Evolutionary conservation across 2,329 filamentous ascomycete genomes (phyloP), one percentile per base, ranked within the genome.

Genomic region (Fusarium cyanostomum): DNA sequence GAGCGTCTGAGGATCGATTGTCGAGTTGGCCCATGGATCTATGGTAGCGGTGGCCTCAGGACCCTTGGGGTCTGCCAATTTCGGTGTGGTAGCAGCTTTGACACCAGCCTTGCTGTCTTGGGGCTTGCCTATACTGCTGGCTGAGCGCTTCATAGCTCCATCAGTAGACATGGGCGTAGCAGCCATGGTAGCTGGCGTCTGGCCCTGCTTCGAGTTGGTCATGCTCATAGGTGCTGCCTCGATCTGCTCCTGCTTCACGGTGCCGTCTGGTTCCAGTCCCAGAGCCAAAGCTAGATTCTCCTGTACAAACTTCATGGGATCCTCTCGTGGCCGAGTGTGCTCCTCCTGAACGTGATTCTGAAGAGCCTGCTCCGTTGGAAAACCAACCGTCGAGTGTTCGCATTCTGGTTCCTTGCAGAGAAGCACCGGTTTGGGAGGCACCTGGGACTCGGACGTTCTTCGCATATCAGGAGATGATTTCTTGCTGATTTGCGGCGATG

Each of bases 341-440:
- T 88, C 86, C 54, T 88, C 83, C n/a, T 84, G 78, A 8, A 81
- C 73, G 67, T 89, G 87, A 10, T 74, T 70, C 51, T 81, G 80
- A 44, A 82, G 77, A 11, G 81, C 80, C 63, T 87, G 84, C 61
- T 88, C 83, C 7, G 75, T 85, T 3, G 80, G 68, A 64, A 88
- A 89, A 0, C 80, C 82, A 11, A 78, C 74, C 3, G 69, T 71
- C 8, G 81, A 79, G 62, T 78, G 77, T 26, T 87, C 84, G 66
- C 87, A 89, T 30, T 82, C 81, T 2, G 76, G 66, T 45, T 88
- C 85, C 16, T 80, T 75, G 72, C 87, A 89, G 21, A 77, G 64
- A 49, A 84, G 79, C 3, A 79, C 68, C 1, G 81, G 77, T 66
- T 80, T 82, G 24, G 77, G 64, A 2, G 77, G 72, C 7, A 42